Conservation (phyloP, 345 rosid genomes). For the Brassica incana region DNA sequence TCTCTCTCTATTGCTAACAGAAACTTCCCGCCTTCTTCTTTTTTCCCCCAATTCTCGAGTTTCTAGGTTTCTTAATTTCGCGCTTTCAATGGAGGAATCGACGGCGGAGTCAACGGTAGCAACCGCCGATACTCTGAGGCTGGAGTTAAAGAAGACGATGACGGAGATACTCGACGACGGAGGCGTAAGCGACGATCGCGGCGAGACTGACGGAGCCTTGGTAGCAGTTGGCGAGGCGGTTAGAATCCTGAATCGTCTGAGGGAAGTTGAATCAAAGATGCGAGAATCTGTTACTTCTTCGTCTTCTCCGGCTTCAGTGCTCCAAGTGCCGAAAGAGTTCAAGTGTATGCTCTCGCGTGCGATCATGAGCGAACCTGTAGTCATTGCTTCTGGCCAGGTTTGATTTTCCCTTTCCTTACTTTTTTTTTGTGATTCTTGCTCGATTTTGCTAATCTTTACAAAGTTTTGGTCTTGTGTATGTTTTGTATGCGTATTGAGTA, state of each 20-base stretch:
- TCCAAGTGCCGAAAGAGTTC: slow-evolving; percentile 22
- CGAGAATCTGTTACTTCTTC: slow-evolving; percentile 4
- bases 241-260: slow-evolving; percentile 34
- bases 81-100: slow-evolving; percentile 10
- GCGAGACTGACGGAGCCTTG: slow-evolving; percentile 34
- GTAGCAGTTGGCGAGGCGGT: slow-evolving; percentile 42
- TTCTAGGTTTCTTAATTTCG: slow-evolving; percentile 12
- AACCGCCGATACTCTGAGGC: slow-evolving; percentile 18
- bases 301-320: background rate
- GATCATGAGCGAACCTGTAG: slow-evolving; percentile 34
- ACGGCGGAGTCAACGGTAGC: slow-evolving; percentile 15
- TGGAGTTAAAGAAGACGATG: background rate
- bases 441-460: background rate
- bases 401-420: background rate
- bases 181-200: slow-evolving; percentile 21
- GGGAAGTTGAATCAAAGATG: slow-evolving; percentile 30
- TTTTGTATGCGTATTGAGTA: background rate
- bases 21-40: background rate
- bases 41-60: background rate
- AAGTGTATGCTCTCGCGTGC: slow-evolving; percentile 15
- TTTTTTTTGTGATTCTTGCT: background rate
- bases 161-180: slow-evolving; percentile 31
- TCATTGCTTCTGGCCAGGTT: slow-evolving; percentile 52
- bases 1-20: background rate
- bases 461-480: background rate